Evolutionary conservation across 2,329 filamentous ascomycete species (phyloP).

Genomic region (Rosellinia necatrix): DNA sequence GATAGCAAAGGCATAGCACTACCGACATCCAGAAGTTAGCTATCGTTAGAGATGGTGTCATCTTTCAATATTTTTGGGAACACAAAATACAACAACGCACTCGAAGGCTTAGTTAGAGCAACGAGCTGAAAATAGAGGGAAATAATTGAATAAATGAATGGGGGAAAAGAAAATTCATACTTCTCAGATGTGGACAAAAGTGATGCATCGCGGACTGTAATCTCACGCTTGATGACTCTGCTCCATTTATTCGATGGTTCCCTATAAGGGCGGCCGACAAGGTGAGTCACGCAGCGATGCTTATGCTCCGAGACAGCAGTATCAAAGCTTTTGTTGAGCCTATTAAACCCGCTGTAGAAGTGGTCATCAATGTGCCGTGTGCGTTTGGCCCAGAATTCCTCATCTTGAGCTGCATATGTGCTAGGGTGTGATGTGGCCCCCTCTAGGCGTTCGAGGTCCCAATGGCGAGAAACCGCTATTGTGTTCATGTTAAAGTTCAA

Average conservation of each 20-base stretch:
- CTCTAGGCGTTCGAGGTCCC: conserved; percentile 28
- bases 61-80: not conserved
- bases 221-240: conserved; percentile 33
- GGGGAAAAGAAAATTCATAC: conserved; percentile 17
- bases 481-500: conserved; percentile 34
- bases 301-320: conserved; percentile 41
- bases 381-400: conserved; percentile 33
- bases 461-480: conserved; percentile 29
- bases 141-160: too few species aligned
- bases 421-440: conserved; percentile 21
- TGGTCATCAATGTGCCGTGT: conserved; percentile 39
- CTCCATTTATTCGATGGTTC: conserved; percentile 37
- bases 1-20: conserved; percentile 47
- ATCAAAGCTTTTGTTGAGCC: conserved; percentile 42
- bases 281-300: conserved; percentile 35
- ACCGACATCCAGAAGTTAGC: not conserved
- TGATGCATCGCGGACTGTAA: conserved; percentile 47
- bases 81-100: not conserved
- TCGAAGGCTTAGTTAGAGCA: not conserved
- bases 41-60: not conserved
- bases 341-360: conserved; percentile 48
- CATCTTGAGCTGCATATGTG: conserved; percentile 24
- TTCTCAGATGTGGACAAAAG: conserved; percentile 46
- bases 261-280: conserved; percentile 46
- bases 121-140: not conserved